Evolutionary conservation across 257 asterid species (phyloP).

Genomic region (Nicotiana tabacum): DNA sequence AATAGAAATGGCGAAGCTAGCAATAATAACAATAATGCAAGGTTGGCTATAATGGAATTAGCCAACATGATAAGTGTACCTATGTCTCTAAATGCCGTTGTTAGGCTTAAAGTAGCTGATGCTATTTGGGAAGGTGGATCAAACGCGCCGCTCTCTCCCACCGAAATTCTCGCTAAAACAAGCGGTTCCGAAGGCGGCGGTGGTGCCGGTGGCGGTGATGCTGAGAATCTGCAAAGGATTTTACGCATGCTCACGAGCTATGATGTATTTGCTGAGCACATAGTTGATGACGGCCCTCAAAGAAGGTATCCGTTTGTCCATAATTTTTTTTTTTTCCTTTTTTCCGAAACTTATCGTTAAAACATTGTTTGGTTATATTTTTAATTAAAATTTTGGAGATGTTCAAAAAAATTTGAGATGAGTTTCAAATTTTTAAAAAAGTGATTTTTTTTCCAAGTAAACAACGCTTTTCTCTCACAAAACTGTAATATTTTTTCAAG

Average conservation of each 20-base stretch:
- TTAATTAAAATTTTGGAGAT: no score
- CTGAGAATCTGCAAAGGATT: constrained; percentile 21
- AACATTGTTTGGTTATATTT: no score
- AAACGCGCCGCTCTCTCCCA: constrained; percentile 21
- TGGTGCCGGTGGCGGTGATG: constrained; percentile 12
- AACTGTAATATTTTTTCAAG: no score
- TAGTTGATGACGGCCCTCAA: not conserved
- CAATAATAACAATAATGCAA: not conserved
- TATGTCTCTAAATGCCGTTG: constrained; percentile 23
- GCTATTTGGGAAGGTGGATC: constrained; percentile 24
- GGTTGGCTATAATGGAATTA: constrained; percentile 24
- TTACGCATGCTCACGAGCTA: constrained; percentile 28
- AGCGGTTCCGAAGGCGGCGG: constrained; percentile 1
- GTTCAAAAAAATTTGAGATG: no score
- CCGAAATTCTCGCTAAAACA: constrained; percentile 17
- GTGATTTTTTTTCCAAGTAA: no score
- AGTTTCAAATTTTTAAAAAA: no score
- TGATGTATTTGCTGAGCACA: constrained; percentile 22
- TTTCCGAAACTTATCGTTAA: no score
- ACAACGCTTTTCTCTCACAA: no score
- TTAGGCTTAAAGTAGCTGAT: constrained; percentile 27
- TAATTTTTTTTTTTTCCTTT: no score
- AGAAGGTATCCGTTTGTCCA: constrained; percentile 11
- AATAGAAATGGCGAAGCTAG: not conserved
- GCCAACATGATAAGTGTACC: constrained; percentile 34